Conservation (phyloP, 176 grass and related monocot species). For the Raddia guianensis region DNA sequence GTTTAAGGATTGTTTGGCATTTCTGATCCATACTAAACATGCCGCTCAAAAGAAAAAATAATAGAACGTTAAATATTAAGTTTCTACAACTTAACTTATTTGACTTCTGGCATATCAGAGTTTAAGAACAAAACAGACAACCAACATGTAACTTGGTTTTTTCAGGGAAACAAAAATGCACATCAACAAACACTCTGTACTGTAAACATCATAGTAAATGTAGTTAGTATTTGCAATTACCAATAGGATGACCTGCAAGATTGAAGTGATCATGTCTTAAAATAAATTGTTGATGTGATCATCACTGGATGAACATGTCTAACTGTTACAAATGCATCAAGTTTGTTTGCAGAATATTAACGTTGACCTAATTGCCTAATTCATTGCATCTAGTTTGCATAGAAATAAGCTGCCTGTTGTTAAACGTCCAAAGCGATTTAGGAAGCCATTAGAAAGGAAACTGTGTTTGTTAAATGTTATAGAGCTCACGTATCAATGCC, state of each 20-base stretch:
- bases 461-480: background rate
- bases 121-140: background rate
- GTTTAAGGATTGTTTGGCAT: background rate
- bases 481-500: too few relatives aligned
- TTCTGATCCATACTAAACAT: background rate
- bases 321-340: background rate
- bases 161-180: slow-evolving; percentile 11
- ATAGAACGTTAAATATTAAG: background rate
- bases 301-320: background rate
- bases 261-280: background rate
- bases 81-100: background rate
- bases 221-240: background rate
- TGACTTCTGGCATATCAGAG: slow-evolving; percentile 6
- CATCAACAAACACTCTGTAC: background rate
- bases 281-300: background rate
- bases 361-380: background rate
- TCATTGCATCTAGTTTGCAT: background rate
- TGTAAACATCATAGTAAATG: background rate
- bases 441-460: background rate
- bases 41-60: background rate
- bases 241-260: background rate
- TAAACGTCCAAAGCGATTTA: slow-evolving; percentile 16
- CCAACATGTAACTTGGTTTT: background rate
- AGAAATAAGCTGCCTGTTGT: background rate
- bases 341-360: background rate